phyloP scores from a whole-genome alignment of 768 basidiomycete species.

The Psilocybe cubensis region DNA sequence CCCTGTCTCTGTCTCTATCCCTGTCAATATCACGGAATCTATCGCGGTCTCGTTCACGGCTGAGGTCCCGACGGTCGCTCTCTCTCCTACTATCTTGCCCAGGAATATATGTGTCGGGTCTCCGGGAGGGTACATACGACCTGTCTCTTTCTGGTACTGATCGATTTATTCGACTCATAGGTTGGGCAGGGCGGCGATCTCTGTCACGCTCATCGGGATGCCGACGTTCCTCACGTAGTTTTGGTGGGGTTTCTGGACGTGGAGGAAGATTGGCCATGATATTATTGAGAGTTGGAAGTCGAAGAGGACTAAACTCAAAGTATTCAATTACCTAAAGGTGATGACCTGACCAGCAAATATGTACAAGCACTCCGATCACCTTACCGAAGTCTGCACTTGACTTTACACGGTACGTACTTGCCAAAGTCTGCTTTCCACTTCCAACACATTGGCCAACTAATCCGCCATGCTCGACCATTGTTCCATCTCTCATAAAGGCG shows the following conservation, averaged over 20 bases:
- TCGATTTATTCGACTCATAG: conserved; percentile 21
- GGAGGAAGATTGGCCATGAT: conserved; percentile 45
- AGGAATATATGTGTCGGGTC: conserved; percentile 36
- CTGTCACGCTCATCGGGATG: conserved; percentile 28
- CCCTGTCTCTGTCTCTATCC: conserved; percentile 21
- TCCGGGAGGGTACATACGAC: conserved; percentile 20
- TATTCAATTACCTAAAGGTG: background rate
- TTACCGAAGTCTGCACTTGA: background rate
- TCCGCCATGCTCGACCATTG: conserved; percentile 87
- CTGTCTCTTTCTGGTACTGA: conserved; percentile 20
- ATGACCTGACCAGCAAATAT: conserved; percentile 14
- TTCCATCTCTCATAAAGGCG: conserved; percentile 94
- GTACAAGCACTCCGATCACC: background rate
- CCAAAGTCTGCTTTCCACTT: background rate
- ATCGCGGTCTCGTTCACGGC: conserved; percentile 24
- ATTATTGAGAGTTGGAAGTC: background rate
- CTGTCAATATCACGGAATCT: conserved; percentile 16
- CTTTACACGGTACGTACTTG: conserved; percentile 7
- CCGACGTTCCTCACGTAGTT: conserved; percentile 22
- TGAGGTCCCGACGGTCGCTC: conserved; percentile 26
- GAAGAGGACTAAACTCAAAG: background rate
- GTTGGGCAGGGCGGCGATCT: conserved; percentile 29
- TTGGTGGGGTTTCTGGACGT: conserved; percentile 37
- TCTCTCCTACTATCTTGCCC: conserved; percentile 31
- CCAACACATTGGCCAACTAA: background rate